phyloP scores from a whole-genome alignment of 495 filamentous ascomycete species.

The Annulohypoxylon stygium region DNA sequence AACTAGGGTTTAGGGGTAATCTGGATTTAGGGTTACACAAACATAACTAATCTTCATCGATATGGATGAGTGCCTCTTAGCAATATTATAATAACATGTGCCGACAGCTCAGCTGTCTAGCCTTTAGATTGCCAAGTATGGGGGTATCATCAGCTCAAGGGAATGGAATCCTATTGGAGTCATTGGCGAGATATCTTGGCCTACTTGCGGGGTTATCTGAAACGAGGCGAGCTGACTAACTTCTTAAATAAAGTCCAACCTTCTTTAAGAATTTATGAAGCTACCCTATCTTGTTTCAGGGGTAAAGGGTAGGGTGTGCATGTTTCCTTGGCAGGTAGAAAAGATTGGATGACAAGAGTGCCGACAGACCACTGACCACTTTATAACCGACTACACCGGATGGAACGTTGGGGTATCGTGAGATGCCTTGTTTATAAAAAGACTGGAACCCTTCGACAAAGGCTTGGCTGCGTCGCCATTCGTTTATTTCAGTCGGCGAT shows the following conservation, averaged over 20 bases:
- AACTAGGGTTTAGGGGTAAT: no score
- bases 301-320: constrained; percentile 8
- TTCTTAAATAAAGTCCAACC: not conserved
- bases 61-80: no score
- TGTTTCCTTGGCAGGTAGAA: constrained; percentile 27
- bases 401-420: constrained; percentile 44
- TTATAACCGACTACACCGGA: constrained; percentile 34
- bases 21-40: no score
- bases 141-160: constrained; percentile 14
- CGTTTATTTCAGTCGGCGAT: not conserved
- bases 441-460: not conserved
- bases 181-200: constrained; percentile 13
- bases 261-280: not conserved
- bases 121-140: constrained; percentile 27
- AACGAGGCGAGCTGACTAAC: not conserved
- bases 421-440: constrained; percentile 12
- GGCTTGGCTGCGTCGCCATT: constrained; percentile 12
- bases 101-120: constrained; percentile 22
- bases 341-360: constrained; percentile 25
- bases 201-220: constrained; percentile 28
- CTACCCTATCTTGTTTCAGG: not conserved
- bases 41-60: not conserved
- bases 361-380: constrained; percentile 33
- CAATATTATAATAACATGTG: not conserved
- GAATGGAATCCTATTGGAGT: constrained; percentile 24